Evolutionary conservation across 805 yeast genomes (phyloP), one percentile per base, ranked within the genome.

Genomic region (Debaryomyces hansenii): DNA sequence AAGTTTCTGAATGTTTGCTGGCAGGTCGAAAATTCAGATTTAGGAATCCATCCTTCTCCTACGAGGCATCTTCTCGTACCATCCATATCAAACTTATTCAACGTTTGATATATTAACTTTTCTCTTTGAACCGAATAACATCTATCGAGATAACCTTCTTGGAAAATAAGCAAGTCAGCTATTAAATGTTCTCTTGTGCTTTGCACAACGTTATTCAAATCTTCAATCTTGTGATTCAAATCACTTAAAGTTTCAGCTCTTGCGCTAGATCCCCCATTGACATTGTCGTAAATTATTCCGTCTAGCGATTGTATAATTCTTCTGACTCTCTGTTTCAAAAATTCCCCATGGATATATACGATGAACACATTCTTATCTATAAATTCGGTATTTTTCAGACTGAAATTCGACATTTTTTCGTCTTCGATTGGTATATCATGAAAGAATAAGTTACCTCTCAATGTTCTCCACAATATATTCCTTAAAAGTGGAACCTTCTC

Each of bases 1-100:
- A 75, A 62, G 10, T 56, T 57, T 53, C 75, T 78, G 46, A 85
- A 65, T 10, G 67, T 62, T 5, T 59, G 61, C 15, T 69, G 63
- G 10, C 70, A 57, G 14, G 45, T 52, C 4, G 47, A 54, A 39
- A 83, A 66, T 48, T 82, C 86, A 45, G 72, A 70, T 9, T 68
- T 67, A 31, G 90, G 90, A 32, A 80, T 78, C 96, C 87, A 85
- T 38, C 89, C 90, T 72, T 82, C 89, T 28, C 83, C 87, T 42
- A 80, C 85, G 40, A 81, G 74, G 60, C 84, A 84, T 58, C 81
- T 78, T 62, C 90, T 76, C 37, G 79, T 78, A 45, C 77, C 67
- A 62, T 87, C 94, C 60, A 80, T 84, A 55, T 85, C 83, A 56
- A 87, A 87, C 48, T 72, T 72, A 63, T 85, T 84, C 69, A 85